Conservation (phyloP, 169 alveolate species). For the Plasmodium yoelii region DNA sequence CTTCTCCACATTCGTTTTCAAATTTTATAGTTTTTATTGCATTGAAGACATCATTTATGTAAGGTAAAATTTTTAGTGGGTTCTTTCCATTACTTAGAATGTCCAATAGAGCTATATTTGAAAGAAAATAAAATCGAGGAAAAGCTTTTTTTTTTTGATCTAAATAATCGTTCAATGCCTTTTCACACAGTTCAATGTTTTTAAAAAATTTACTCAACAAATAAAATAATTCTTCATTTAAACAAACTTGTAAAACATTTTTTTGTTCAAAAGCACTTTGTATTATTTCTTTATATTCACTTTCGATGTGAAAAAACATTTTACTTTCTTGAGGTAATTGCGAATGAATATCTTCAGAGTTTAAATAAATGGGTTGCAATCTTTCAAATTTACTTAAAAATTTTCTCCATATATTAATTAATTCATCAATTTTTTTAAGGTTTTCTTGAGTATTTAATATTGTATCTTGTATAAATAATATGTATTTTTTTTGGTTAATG, state of each 20-base stretch:
- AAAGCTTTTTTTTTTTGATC: slow-evolving; percentile 96
- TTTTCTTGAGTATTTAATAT: slow-evolving; percentile 91
- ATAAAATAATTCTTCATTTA: slow-evolving; percentile 93
- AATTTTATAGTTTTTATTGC: slow-evolving; percentile 60
- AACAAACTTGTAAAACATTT: slow-evolving; percentile 92
- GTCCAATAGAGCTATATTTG: slow-evolving; percentile 95
- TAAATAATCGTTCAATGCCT: slow-evolving; percentile 94
- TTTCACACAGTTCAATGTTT: slow-evolving; percentile 95
- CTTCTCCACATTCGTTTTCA: background rate
- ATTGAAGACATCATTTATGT: slow-evolving; percentile 50
- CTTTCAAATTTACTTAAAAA: slow-evolving; percentile 95
- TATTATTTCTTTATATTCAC: slow-evolving; percentile 95
- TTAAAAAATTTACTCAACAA: slow-evolving; percentile 88
- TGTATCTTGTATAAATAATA: slow-evolving; percentile 91
- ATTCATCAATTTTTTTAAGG: slow-evolving; percentile 93
- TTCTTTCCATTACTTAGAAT: slow-evolving; percentile 95
- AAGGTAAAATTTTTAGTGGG: slow-evolving; percentile 87
- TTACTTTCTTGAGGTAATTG: slow-evolving; percentile 96
- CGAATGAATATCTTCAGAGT: slow-evolving; percentile 96
- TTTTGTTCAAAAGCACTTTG: slow-evolving; percentile 93
- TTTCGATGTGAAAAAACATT: slow-evolving; percentile 93
- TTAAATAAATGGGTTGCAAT: slow-evolving; percentile 95
- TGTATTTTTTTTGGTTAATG: slow-evolving; percentile 87
- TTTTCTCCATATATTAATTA: slow-evolving; percentile 94
- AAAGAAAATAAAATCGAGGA: slow-evolving; percentile 97